Evolutionary conservation across 768 basidiomycete genomes (phyloP), one percentile per base, ranked within the genome.

Genomic region (Trametes cingulata): DNA sequence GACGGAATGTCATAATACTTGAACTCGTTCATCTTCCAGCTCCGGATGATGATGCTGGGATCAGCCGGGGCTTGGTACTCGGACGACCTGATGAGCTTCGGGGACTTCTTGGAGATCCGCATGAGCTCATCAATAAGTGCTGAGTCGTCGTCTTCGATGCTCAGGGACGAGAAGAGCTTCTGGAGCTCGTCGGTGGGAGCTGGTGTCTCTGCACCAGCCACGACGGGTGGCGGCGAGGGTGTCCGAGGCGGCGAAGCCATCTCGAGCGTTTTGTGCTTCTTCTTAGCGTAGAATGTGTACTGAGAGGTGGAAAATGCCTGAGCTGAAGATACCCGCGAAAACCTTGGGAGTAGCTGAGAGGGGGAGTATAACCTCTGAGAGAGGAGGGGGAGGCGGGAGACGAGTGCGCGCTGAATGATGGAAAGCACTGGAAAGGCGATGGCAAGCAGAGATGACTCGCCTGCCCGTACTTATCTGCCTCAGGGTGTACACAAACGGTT

Each of bases 11-110:
- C 85, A 60, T 92, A 90, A 75, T 96, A 98, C 71, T 93, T 93
- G 80, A 87, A 93, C 73, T 98, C 97, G 73, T 93, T 91, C 93
- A 98, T 94, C 78, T 94, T 96, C 96, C 96, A 98, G 75, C 91
- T 93, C 3, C 84, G 80, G 29, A 98, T 75, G 3, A 71, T 68
- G 66, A 86, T 78, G 2, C 71, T 64, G 1, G 83, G 78, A 58
- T 83, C 82, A 1, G 82, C 82, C 0, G 89, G 85, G 0, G 82
- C 85, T 1, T 72, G 42, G 68, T 90, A 87, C 1, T 73, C 67
- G 0, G 81, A 78, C 2, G 85, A 84, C 47, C 79, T 81, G 55
- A 93, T 81, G 50, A 93, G 84, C 69, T 87, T 90, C 2, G 84
- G 81, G 0, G 78, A 78, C 51, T 78, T 80, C 39, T 78, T 76